Conservation (phyloP, 441 rosid genomes). For the Rhodomyrtus psidioides region DNA sequence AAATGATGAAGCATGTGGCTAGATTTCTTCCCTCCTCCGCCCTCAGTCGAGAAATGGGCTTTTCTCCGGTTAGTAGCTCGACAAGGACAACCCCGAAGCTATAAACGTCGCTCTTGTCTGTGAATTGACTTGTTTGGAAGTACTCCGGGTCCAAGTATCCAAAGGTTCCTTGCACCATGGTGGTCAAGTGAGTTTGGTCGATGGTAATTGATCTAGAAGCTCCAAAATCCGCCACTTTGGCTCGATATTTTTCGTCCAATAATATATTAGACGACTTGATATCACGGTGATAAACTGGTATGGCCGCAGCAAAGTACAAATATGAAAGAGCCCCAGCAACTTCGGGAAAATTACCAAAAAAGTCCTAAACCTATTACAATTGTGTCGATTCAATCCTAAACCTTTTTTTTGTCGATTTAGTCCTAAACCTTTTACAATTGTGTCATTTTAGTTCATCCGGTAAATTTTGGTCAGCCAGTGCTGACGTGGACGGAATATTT, state of each 20-base stretch:
- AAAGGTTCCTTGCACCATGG: not conserved
- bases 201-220: not conserved
- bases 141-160: not conserved
- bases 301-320: rapidly evolving
- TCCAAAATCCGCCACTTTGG: not conserved
- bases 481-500: too few relatives aligned
- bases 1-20: not conserved
- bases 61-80: not conserved
- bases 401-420: too few relatives aligned
- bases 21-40: not conserved
- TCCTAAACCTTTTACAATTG: too few relatives aligned
- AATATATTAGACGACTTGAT: not conserved
- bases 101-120: not conserved
- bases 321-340: not conserved
- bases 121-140: not conserved
- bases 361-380: too few relatives aligned
- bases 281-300: too few relatives aligned
- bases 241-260: not conserved
- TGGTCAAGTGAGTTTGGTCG: not conserved
- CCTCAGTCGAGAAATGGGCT: not conserved
- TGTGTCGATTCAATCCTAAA: too few relatives aligned
- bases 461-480: too few relatives aligned
- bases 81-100: not conserved
- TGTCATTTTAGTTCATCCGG: too few relatives aligned
- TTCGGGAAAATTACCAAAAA: too few relatives aligned